These are phyloP conservation scores for Atalantia buxifolia DNA, from an alignment of 345 rosid genomes.

Conservation along the genomic window DNA sequence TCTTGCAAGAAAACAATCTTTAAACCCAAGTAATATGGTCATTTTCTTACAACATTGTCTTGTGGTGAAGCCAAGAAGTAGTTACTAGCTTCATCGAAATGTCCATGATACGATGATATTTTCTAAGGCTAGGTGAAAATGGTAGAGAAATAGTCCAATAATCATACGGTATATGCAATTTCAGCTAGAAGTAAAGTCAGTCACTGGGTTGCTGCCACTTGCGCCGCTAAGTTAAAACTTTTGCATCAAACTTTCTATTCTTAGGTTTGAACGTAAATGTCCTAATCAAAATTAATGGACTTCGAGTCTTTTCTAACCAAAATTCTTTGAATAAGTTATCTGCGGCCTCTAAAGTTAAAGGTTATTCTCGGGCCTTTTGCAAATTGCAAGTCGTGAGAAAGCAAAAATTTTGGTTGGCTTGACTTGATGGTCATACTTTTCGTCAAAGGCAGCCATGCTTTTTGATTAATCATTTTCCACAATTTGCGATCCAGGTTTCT, in stretches of 20 bases:
- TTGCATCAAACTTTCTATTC: background rate
- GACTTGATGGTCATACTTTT: background rate
- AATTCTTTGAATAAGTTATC: too few species aligned
- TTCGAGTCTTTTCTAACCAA: background rate
- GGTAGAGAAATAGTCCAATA: background rate
- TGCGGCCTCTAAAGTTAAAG: too few species aligned
- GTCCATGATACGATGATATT: background rate
- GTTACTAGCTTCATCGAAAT: background rate
- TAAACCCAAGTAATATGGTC: background rate
- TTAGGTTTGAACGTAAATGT: background rate
- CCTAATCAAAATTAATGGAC: background rate
- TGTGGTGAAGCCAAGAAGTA: background rate
- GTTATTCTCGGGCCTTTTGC: background rate
- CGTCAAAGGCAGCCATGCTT: background rate
- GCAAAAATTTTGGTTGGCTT: background rate
- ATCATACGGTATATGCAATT: background rate
- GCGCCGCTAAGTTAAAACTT: background rate
- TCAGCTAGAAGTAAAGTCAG: background rate
- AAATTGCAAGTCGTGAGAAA: background rate
- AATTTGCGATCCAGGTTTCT: background rate
- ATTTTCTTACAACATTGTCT: background rate
- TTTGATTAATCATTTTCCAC: background rate
- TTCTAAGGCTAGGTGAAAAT: background rate
- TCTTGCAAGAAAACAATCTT: background rate
- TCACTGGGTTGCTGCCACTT: background rate